Base-by-base conservation (phyloP, 306 rosid genomes). In the Sphenostylis stenocarpa region DNA sequence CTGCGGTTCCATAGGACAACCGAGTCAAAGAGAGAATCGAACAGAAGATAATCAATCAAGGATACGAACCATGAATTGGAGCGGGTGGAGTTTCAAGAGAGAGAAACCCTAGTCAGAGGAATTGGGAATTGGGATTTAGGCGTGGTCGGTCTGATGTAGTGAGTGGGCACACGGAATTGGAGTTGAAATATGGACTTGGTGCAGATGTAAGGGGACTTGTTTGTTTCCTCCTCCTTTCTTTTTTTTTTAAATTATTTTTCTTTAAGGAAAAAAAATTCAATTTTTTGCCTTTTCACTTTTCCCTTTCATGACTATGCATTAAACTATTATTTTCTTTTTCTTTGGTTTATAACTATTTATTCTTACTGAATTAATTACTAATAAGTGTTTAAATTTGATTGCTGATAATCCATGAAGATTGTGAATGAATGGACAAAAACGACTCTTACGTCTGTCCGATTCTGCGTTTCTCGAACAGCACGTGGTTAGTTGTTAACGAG, bases 401-500 rank as follows among this genome's bases (percentile, higher is more conserved):
- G 0, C 20, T 21, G 29, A 41, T 14, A 67, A 56, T 36, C 12
- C 34, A 26, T 20, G 8, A 14, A 31, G 47, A 17, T 51, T 52
- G 29, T 38, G 80, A 82, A 72, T 44, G 80, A 58, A 75, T 72
- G 87, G 87, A 81, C 85, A 83, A 87, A 86, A 85, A 87, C 85
- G 88, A 82, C 83, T 55, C 70, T 67, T 66, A 26, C 53, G 71
- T 33, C 84, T 77, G 81, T 72, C 66, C 29, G 84, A 77, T 79
- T 81, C 84, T 81, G 82, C 7, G 79, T 51, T 83, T 76, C 73
- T 80, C 83, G 86, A 84, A 86, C 85, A 85, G 88, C 93, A 88
- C 96, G 97, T 91, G 97, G 88, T 80, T 64, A 83, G 94, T 91
- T 89, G 76, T 60, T 74, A 86, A 77, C 83, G 53, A 77, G 70